phyloP scores from a whole-genome alignment of 108 stramenopile genomes.

The Bacterosira constricta region DNA sequence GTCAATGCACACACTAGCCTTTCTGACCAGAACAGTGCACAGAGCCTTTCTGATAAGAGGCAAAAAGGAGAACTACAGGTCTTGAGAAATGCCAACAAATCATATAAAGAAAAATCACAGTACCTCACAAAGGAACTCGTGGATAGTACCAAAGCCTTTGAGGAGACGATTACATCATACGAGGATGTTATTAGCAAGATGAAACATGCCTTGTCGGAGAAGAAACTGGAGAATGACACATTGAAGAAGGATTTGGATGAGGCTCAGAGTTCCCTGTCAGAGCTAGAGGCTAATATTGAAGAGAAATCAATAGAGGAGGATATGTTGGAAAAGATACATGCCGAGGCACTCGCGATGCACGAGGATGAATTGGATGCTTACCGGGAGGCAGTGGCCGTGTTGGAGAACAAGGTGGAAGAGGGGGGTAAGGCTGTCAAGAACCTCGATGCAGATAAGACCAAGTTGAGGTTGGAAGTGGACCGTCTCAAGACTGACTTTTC shows the following conservation, averaged over 20 bases:
- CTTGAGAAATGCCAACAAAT: neutral
- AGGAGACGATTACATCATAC: neutral
- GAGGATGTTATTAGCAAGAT: neutral
- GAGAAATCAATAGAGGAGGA: neutral
- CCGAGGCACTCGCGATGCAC: neutral
- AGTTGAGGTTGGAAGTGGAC: slow-evolving; percentile 21
- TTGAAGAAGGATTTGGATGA: neutral
- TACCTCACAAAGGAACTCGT: neutral
- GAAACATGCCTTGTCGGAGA: neutral
- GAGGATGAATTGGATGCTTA: neutral
- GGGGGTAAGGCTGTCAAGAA: too few relatives aligned
- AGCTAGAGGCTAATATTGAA: neutral
- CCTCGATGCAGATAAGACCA: neutral
- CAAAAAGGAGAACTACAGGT: neutral
- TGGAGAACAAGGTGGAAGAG: neutral
- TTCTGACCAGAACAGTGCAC: neutral
- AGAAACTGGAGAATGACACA: neutral
- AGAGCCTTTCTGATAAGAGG: neutral
- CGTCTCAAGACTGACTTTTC: slow-evolving; percentile 30
- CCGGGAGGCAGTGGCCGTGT: neutral
- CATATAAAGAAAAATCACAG: neutral
- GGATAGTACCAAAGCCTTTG: neutral
- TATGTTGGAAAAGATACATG: neutral
- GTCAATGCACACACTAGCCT: neutral
- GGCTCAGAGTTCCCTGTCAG: neutral